Base-by-base conservation (phyloP, 257 asterid genomes). In the Petrea volubilis region DNA sequence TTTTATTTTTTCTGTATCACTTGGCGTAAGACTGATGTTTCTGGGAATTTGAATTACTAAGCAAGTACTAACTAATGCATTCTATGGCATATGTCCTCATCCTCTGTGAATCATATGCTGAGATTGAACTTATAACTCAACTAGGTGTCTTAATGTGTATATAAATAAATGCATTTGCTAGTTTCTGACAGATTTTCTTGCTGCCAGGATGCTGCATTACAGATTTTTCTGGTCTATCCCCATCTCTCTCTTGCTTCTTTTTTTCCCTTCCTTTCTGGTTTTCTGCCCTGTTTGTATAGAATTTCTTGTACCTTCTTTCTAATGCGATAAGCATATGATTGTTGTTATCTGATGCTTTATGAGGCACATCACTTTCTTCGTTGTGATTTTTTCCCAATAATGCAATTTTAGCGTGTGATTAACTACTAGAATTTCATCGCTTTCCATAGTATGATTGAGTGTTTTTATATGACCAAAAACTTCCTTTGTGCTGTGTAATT, bases 381-480 rank as follows among this genome's bases (percentile, higher is more conserved):
- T 55, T 29, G 15, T 43, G 27, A 17, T 28, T 55, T 40, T 36
- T 25, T 33, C 46, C 15, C 50, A 38, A 46, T 17, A 25, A 33
- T 70, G 69, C 68, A 36, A 15, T n/a, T 76, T 15, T 11, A 27
- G 40, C 24, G 60, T 38, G 53, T 29, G 11, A 61, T 36, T 53
- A 8, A 24, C 36, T 38, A 23, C 60, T 57, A 60, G 56, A 34
- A 66, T 38, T 60, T 47, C 29, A 31, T n/a, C 24, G 36, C 21
- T 41, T 44, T 7, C 60, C 15, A 21, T 18, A 4, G 61, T 17
- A 52, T 64, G 18, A 2, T 4, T 17, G 24, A 58, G 60, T 53
- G 60, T 57, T 79, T 51, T 71, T 23, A 15, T 63, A 29, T 68
- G 21, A 46, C 64, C 21, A 15, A 11, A 34, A 47, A 46, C 60